A percentile compares a stretch with the other conserved stretches of the same genome.
These are phyloP conservation scores for Suillus paluster DNA, from an alignment of 768 basidiomycete genomes.

Conservation along the genomic window DNA sequence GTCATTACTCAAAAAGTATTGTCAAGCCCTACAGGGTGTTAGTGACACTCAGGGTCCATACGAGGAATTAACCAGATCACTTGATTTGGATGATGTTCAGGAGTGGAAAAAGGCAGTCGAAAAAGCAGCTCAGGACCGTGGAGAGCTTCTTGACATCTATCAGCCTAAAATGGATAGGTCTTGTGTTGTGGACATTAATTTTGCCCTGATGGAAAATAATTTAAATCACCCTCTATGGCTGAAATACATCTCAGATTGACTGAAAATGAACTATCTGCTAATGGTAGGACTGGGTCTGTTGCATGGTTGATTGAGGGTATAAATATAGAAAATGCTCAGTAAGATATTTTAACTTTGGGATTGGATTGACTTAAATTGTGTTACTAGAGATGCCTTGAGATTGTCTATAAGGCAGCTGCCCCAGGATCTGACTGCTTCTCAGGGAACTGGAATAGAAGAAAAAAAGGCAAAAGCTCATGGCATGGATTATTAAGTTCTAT, in stretches of 20 bases:
- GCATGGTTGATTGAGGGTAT: conserved; percentile 11
- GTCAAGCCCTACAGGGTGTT: conserved; percentile 1
- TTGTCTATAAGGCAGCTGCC: too few species aligned
- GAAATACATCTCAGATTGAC: conserved; percentile 6
- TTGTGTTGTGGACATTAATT: not conserved
- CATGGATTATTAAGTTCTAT: too few species aligned
- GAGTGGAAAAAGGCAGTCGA: not conserved
- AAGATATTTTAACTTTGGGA: too few species aligned
- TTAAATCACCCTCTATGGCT: conserved; percentile 5
- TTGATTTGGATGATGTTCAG: not conserved
- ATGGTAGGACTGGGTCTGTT: conserved; percentile 1
- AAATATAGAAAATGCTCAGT: too few species aligned
- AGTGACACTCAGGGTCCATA: conserved; percentile 6
- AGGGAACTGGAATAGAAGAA: too few species aligned
- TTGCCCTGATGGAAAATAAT: not conserved
- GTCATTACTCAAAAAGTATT: conserved; percentile 2
- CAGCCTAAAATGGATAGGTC: conserved; percentile 1
- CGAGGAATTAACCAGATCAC: not conserved
- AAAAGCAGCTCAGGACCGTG: not conserved
- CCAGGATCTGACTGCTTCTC: too few species aligned
- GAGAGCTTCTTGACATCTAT: conserved; percentile 3
- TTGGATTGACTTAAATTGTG: too few species aligned
- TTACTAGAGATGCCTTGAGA: too few species aligned
- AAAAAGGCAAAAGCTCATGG: too few species aligned
- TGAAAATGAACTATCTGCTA: not conserved